Base-by-base conservation (phyloP, 202 grass and related monocot genomes). In the Setaria viridis region DNA sequence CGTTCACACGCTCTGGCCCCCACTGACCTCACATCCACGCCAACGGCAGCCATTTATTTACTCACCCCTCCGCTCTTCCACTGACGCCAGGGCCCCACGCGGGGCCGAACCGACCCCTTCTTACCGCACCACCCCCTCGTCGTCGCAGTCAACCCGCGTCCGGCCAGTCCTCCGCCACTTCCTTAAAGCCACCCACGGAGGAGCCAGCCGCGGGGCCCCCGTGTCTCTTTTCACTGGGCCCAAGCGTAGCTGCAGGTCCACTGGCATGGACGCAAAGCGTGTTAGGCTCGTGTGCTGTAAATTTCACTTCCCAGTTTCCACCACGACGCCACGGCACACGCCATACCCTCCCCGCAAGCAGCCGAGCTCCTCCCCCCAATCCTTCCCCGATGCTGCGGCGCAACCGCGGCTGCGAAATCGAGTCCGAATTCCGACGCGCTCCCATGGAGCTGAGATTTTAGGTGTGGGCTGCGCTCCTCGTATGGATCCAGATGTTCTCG, bases 401-500 rank as follows among this genome's bases (percentile, higher is more conserved):
- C 80, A 76, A 57, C 77, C 35, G 21, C 70, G 12, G 73, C 57
- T 35, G 80, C 50, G 70, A n/a, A 74, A 60, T 35, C 60, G 12
- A 67, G 72, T 53, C 50, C 77, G 53, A 77, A 19, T 67, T 41
- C 67, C 8, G 42, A 25, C 19, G 80, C 67, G 46, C 4, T 33
- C 65, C 48, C 60, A 82, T 90, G 80, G 88, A 80, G 85, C 75
- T 64, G n/a, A 84, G 68, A 66, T 59, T 46, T 25, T 86, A 89
- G 70, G 19, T 0, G 32, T 60, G 58, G 1, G 62, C 29, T 20
- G 37, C 43, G 53, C 11, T 14, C 60, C 30, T 71, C 84, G 32
- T 80, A 90, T 89, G 82, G 77, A 80, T 81, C 82, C 85, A 85
- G 85, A 83, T 90, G 89, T 91, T 91, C 89, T 82, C 86, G 82